Conservation (phyloP, 768 basidiomycete genomes). For the Termitomyces sp. region DNA sequence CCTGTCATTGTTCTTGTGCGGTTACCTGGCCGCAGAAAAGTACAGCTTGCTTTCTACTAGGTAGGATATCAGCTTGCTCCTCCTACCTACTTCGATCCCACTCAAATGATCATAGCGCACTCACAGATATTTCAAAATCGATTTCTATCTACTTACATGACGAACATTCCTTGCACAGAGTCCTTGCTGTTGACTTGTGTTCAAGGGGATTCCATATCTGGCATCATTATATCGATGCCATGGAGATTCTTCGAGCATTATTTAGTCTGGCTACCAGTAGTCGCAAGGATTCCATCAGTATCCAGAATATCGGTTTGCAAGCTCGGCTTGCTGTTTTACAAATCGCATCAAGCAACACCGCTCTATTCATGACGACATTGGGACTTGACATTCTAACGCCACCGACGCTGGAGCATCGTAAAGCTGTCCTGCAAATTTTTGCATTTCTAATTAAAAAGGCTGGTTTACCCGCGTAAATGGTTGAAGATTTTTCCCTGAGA, state of each 20-base stretch:
- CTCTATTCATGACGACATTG: slow-evolving; percentile 91
- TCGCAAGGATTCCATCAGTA: slow-evolving; percentile 61
- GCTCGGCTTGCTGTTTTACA: slow-evolving; percentile 81
- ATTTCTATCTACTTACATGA: slow-evolving; percentile 74
- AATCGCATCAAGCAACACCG: slow-evolving; percentile 78
- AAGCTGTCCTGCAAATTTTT: slow-evolving; percentile 87
- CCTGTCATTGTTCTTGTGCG: slow-evolving; percentile 74
- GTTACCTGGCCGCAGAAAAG: slow-evolving; percentile 76
- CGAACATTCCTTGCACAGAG: slow-evolving; percentile 55
- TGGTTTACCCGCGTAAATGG: background rate
- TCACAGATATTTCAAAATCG: slow-evolving; percentile 83
- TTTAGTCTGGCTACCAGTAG: slow-evolving; percentile 73
- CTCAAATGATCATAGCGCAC: slow-evolving; percentile 38
- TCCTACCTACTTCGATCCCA: background rate
- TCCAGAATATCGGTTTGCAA: slow-evolving; percentile 67
- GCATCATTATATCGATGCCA: slow-evolving; percentile 90
- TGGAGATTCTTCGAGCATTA: slow-evolving; percentile 79
- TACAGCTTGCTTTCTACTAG: slow-evolving; percentile 68
- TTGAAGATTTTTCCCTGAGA: background rate
- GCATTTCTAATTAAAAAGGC: slow-evolving; percentile 93
- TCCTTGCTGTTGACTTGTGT: slow-evolving; percentile 83
- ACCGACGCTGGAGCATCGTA: slow-evolving; percentile 68
- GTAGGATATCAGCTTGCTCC: slow-evolving; percentile 30
- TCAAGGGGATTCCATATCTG: slow-evolving; percentile 89
- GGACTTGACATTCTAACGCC: slow-evolving; percentile 85